Conservation (phyloP, 116 monocot species). For the Iris pallida region DNA sequence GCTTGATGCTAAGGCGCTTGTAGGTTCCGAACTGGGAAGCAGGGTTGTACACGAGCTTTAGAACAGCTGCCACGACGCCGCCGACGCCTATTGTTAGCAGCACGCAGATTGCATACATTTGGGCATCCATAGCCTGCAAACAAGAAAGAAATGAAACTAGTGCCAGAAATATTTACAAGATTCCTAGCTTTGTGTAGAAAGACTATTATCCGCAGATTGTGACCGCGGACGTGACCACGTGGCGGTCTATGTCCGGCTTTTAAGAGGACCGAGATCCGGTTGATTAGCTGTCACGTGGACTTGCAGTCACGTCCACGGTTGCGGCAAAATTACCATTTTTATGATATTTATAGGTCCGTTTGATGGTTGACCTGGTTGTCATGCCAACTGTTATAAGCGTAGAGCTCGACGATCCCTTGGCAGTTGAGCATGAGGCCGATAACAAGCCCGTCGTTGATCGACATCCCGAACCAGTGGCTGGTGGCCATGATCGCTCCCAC, state of each 20-base stretch:
- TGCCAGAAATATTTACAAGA: no score
- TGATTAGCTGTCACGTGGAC: no score
- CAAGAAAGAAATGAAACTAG: background rate
- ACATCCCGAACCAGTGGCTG: conserved; percentile 16
- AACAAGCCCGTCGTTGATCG: conserved; percentile 18
- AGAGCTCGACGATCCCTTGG: conserved; percentile 45
- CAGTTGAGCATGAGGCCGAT: conserved; percentile 40
- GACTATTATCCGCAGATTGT: no score
- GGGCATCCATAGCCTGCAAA: conserved; percentile 4
- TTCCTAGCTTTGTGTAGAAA: no score
- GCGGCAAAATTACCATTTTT: no score
- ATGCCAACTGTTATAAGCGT: conserved; percentile 11
- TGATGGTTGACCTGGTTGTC: conserved; percentile 7
- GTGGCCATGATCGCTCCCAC: conserved; percentile 12
- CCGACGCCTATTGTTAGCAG: conserved; percentile 13
- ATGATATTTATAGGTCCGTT: no score
- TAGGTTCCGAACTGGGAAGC: conserved; percentile 8
- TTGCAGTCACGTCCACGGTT: no score
- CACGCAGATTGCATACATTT: conserved; percentile 18
- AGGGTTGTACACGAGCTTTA: conserved; percentile 39
- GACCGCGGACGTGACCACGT: no score
- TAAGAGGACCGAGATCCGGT: no score
- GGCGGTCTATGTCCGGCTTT: no score
- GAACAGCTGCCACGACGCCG: conserved; percentile 13
- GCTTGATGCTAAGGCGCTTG: conserved; percentile 26